Base-by-base conservation (phyloP, 768 basidiomycete species). In the Lentinus brumalis region DNA sequence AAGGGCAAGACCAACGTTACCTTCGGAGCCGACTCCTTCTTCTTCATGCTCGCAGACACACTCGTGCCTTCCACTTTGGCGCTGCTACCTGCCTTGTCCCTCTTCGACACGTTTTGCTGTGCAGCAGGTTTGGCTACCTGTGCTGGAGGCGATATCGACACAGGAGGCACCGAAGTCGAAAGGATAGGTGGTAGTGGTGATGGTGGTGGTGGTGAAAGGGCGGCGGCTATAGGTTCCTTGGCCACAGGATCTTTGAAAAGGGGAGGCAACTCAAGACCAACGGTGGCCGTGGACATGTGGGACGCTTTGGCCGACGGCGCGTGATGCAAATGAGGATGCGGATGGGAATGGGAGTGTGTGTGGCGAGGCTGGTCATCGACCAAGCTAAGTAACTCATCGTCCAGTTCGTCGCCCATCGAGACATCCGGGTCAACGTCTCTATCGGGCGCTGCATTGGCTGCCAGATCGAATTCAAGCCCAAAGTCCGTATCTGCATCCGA, bases 381-480 rank as follows among this genome's bases (percentile, higher is more conserved):
- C 29, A 91, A 76, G 66, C 87, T 88, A 59, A 90, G 78, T 51
- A 91, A 73, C 73, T 91, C 89, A 63, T 88, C 77, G 11, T 82
- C 81, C 12, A 82, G 83, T 59, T 88, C 86, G 26, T 86, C 81
- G 56, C 86, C 76, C 70, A 73, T 76, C 76, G 59, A 77, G 68
- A 61, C 75, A 74, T 67, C 75, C 73, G 76, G 44, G 15, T 53
- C 42, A 5, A 46, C 18, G 14, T n/a, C 46, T 2, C 14, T 5
- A 3, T 57, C 56, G 58, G 67, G 38, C n/a, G 64, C 58, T 4
- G 56, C 56, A 41, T 47, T 41, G 4, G 56, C 62, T 4, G 63
- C 74, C 31, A 78, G 75, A 50, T 78, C 79, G 40, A 84, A 72
- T 62, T 83, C 69, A 50, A 67, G 57, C 16, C 66, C 67, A 3